These are phyloP conservation scores for Luvunga scandens DNA, from an alignment of 345 rosid genomes.

Conservation along the genomic window DNA sequence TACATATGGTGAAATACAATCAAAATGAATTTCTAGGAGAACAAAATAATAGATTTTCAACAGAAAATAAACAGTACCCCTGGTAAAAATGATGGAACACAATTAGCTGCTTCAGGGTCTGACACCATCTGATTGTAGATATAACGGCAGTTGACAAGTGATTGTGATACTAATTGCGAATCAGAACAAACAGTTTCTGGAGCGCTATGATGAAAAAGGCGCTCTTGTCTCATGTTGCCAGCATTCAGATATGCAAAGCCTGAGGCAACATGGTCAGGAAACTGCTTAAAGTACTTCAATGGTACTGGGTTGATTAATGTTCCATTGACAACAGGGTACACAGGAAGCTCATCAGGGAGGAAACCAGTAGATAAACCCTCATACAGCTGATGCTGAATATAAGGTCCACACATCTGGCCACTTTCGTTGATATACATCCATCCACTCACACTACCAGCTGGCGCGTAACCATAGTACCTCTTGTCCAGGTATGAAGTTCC, in stretches of 20 bases:
- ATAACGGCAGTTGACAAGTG: slow-evolving; percentile 26
- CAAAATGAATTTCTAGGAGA: neutral
- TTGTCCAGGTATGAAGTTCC: slow-evolving; percentile 37
- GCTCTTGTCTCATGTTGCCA: slow-evolving; percentile 30
- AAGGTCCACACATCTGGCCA: slow-evolving; percentile 94
- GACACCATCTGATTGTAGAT: slow-evolving; percentile 26
- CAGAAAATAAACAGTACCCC: slow-evolving; percentile 43
- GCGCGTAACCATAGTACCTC: slow-evolving; percentile 32
- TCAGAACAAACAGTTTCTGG: slow-evolving; percentile 21
- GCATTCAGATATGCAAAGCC: slow-evolving; percentile 63
- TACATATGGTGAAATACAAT: neutral
- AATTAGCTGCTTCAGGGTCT: slow-evolving; percentile 30
- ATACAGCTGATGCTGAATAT: slow-evolving; percentile 73
- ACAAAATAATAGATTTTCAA: slow-evolving; percentile 13
- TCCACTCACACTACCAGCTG: slow-evolving; percentile 55
- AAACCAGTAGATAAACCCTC: slow-evolving; percentile 83
- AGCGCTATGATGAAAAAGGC: slow-evolving; percentile 23
- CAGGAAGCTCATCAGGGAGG: slow-evolving; percentile 81
- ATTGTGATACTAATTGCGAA: slow-evolving; percentile 29
- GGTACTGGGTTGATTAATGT: slow-evolving; percentile 62
- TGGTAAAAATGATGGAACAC: slow-evolving; percentile 26
- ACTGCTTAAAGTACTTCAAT: slow-evolving; percentile 78
- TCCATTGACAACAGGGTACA: slow-evolving; percentile 74
- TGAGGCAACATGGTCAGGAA: slow-evolving; percentile 80
- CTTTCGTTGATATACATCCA: slow-evolving; percentile 89